A percentile compares a stretch with the other conserved stretches of the same genome.
phyloP scores from a whole-genome alignment of 352 stramenopile species.

The Pythium dissimile region DNA sequence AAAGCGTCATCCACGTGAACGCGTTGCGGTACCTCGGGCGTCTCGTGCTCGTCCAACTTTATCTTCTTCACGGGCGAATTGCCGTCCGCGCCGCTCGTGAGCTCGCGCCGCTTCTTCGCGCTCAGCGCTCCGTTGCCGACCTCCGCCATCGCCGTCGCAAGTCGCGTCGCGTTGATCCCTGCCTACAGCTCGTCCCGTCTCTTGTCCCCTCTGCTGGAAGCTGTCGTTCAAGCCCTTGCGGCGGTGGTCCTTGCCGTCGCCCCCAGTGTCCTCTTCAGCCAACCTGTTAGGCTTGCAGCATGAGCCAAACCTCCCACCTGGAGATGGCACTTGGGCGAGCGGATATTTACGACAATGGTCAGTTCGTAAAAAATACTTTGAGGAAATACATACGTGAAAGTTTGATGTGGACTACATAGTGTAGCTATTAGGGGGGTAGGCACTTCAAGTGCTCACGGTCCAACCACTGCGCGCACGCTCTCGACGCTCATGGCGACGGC shows the following conservation, averaged over 20 bases:
- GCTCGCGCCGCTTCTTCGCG: constrained; percentile 42
- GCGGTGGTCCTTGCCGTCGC: too few relatives aligned
- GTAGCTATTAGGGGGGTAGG: too few relatives aligned
- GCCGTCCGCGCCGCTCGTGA: constrained; percentile 11
- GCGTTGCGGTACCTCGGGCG: constrained; percentile 35
- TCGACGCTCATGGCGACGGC: constrained; percentile 61
- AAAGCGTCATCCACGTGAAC: not conserved
- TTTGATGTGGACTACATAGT: constrained; percentile 10
- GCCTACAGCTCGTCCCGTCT: too few relatives aligned
- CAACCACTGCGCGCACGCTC: constrained; percentile 29
- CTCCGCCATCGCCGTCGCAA: constrained; percentile 16
- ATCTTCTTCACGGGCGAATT: constrained; percentile 53
- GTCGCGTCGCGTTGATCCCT: too few relatives aligned
- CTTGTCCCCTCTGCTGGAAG: too few relatives aligned
- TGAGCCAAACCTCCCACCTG: not conserved
- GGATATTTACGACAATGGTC: constrained; percentile 13
- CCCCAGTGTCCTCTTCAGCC: too few relatives aligned
- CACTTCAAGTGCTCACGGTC: not conserved
- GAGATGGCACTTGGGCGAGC: not conserved
- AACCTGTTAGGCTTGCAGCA: not conserved
- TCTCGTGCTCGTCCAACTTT: constrained; percentile 56
- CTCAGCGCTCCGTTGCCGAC: constrained; percentile 18
- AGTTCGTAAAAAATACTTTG: not conserved
- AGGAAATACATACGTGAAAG: too few relatives aligned
- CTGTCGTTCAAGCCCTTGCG: too few relatives aligned